Evolutionary conservation across 108 stramenopile genomes (phyloP).

Genomic region (Pinguiococcus pyrenoidosus): DNA sequence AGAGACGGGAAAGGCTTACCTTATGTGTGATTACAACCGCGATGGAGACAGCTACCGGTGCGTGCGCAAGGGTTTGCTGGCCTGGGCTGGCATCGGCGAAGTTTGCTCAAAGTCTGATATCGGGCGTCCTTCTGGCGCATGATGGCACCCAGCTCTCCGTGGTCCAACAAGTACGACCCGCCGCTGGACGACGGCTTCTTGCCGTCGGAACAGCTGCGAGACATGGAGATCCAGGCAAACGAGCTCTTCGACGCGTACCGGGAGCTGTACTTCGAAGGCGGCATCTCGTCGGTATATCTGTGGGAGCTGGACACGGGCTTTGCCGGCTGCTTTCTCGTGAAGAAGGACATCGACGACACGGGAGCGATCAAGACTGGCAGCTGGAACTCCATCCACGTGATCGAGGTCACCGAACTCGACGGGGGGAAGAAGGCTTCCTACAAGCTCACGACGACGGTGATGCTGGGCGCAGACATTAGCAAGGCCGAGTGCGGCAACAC

Average conservation of each 20-base stretch:
- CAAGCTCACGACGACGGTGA: slow-evolving; percentile 65
- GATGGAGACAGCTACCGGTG: slow-evolving; percentile 42
- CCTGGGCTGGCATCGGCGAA: too few relatives aligned
- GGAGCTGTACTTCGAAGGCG: slow-evolving; percentile 69
- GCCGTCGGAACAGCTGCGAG: slow-evolving; percentile 30
- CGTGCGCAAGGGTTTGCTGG: not conserved
- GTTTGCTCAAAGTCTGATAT: too few relatives aligned
- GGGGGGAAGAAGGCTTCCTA: slow-evolving; percentile 41
- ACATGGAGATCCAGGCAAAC: slow-evolving; percentile 50
- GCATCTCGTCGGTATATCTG: slow-evolving; percentile 65
- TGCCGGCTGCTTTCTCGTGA: slow-evolving; percentile 70
- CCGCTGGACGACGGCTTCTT: slow-evolving; percentile 38
- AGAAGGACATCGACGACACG: slow-evolving; percentile 44
- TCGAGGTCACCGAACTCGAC: slow-evolving; percentile 43
- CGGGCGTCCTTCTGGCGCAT: too few relatives aligned
- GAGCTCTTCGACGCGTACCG: slow-evolving; percentile 79
- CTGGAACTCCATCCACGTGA: slow-evolving; percentile 83
- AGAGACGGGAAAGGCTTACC: slow-evolving; percentile 34
- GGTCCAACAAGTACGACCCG: slow-evolving; percentile 47
- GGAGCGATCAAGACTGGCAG: slow-evolving; percentile 22
- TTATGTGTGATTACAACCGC: slow-evolving; percentile 48
- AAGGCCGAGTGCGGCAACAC: slow-evolving; percentile 17
- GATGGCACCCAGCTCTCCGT: too few relatives aligned
- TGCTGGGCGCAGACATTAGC: slow-evolving; percentile 37
- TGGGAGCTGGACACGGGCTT: slow-evolving; percentile 57